Conservation (phyloP, 768 basidiomycete species). For the Suillus ampliporus region DNA sequence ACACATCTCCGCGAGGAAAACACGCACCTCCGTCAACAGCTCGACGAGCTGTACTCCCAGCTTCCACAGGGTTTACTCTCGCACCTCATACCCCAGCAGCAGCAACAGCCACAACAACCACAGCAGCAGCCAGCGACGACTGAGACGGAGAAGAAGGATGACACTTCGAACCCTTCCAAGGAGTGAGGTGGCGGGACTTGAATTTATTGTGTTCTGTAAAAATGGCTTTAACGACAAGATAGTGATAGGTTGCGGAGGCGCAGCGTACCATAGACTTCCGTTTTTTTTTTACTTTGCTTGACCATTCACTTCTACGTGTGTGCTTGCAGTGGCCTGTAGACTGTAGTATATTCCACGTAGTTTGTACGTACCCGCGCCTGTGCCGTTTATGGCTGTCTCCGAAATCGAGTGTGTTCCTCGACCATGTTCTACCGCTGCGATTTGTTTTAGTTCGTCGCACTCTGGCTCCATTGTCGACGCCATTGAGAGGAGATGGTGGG, state of each 20-base stretch:
- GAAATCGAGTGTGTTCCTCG: constrained; percentile 1
- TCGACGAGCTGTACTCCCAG: constrained; percentile 47
- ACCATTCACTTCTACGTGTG: not conserved
- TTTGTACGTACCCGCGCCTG: constrained; percentile 12
- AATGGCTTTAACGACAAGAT: constrained; percentile 13
- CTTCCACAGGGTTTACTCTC: constrained; percentile 35
- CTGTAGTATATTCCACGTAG: constrained; percentile 6
- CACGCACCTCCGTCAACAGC: constrained; percentile 11
- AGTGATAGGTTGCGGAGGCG: constrained; percentile 4
- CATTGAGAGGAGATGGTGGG: constrained; percentile 34
- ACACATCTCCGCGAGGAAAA: constrained; percentile 68
- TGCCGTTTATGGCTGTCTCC: constrained; percentile 10
- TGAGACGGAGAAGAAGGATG: constrained; percentile 36
- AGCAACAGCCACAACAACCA: constrained; percentile 22
- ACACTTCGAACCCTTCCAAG: constrained; percentile 22
- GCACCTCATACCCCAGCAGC: constrained; percentile 19
- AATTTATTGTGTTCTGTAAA: constrained; percentile 5
- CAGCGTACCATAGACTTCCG: constrained; percentile 8
- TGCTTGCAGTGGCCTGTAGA: constrained; percentile 10
- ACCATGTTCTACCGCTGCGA: not conserved
- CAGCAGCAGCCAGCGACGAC: constrained; percentile 26
- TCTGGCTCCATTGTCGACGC: constrained; percentile 4
- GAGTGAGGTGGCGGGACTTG: constrained; percentile 21
- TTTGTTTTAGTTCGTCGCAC: not conserved
- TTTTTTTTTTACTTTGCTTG: constrained; percentile 6